Base-by-base conservation (phyloP, 2,329 filamentous ascomycete species). In the Tolypocladium ovalisporum region DNA sequence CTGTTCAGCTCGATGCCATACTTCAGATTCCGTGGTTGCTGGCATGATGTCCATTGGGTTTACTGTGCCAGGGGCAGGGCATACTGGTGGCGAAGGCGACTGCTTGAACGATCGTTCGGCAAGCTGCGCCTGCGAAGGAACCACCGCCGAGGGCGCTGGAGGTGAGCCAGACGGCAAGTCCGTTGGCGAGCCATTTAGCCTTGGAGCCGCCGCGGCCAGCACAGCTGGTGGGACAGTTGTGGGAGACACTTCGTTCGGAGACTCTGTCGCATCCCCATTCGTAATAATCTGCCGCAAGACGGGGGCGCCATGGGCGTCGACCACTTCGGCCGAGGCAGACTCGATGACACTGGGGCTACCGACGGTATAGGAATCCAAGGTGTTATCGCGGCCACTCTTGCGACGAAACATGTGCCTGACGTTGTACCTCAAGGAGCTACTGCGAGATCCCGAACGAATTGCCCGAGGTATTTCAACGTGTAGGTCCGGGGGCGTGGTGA, bases 31-130 rank as follows among this genome's bases (percentile, higher is more conserved):
- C 4, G 71, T 73, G 19, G 68, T 70, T 3, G 73, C 68, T 6
- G 73, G 75, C 79, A 80, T 80, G 35, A 81, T 75, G 54, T 79
- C 76, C 74, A 79, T 79, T 0, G 79, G 79, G 44, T 80, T 81
- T 12, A 79, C 77, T 4, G 78, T 81, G 37, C 76, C 76, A 3
- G 75, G 73, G 1, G 73, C 70, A 39, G 76, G 69, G 53, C 71
- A 62, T 5, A 58, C 56, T 15, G 72, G 66, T 51, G 70, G 66
- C 24, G 66, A 67, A 54, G 70, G 64, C 29, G 67, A 66, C 9
- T 62, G 57, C 54, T 59, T 62, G 39, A 66, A 55, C 52, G 44
- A 57, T 44, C 35, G 39, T 29, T 47, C 53, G 19, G 47, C 29
- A 32, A 32, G 54, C 37, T 42, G 58, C 54, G 51, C 54, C 32